These are phyloP conservation scores for Oenanthe sinensis DNA, from an alignment of 129 eudicot species.

Conservation along the genomic window DNA sequence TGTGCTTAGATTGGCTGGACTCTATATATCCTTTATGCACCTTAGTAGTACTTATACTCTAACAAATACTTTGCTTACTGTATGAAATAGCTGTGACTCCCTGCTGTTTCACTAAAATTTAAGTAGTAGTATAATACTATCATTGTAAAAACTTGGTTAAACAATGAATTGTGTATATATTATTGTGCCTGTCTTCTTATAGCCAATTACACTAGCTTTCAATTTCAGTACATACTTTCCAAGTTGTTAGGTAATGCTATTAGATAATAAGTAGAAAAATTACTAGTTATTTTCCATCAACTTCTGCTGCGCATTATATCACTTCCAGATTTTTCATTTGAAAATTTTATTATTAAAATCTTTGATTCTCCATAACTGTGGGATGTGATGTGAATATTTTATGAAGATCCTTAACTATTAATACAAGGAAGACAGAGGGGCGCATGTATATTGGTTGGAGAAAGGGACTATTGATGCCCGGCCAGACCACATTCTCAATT, in stretches of 20 bases:
- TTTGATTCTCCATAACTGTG: background rate
- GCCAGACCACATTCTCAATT: conserved; percentile 80
- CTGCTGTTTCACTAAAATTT: background rate
- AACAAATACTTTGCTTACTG: conserved; percentile 1
- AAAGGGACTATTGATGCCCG: conserved; percentile 66
- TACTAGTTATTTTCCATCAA: background rate
- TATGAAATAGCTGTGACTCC: background rate
- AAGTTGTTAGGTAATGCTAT: background rate
- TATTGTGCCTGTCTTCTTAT: background rate
- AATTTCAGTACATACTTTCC: background rate
- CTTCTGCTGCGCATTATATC: background rate
- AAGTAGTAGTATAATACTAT: background rate
- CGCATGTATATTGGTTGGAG: conserved; percentile 66
- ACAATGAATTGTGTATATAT: background rate
- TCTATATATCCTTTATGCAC: conserved; percentile 74
- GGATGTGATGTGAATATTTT: background rate
- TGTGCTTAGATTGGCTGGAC: conserved; percentile 94
- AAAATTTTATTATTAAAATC: background rate
- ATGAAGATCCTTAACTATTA: conserved; percentile 39
- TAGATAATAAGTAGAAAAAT: background rate
- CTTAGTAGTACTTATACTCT: background rate
- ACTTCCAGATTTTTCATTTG: background rate
- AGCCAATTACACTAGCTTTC: background rate
- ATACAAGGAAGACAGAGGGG: conserved; percentile 84
- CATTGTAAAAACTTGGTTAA: background rate